Evolutionary conservation across 305 asterid species (phyloP).

Genomic region (Solanum aculeatissimum): DNA sequence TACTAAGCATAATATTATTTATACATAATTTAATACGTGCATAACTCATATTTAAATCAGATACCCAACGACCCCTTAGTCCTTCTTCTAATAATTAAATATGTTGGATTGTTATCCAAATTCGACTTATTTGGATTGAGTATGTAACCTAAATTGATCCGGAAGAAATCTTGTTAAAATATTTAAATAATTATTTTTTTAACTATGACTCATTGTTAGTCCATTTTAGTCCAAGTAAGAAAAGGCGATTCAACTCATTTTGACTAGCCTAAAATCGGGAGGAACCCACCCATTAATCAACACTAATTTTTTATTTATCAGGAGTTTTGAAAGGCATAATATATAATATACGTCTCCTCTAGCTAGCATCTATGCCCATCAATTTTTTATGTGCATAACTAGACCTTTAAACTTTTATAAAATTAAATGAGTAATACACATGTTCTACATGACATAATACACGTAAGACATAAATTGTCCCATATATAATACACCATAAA

Average conservation of each 20-base stretch:
- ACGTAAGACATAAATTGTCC: neutral
- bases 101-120: neutral
- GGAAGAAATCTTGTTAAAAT: no score
- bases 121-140: neutral
- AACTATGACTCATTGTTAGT: neutral
- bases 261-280: neutral
- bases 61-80: neutral
- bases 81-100: neutral
- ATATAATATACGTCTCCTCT: neutral
- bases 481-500: neutral
- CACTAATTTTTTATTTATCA: neutral
- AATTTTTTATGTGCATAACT: neutral
- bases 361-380: accelerated
- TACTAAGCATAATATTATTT: neutral
- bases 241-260: neutral
- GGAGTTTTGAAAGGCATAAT: neutral
- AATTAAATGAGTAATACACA: neutral
- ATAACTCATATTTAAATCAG: neutral
- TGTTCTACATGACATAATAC: neutral
- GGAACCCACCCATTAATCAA: neutral
- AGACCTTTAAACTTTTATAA: neutral
- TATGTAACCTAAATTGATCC: no score
- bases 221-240: neutral
- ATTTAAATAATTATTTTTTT: neutral
- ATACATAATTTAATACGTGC: neutral